Percentiles rank a stretch among this genome's conserved stretches.
Conservation (phyloP, 2,329 filamentous ascomycete genomes). For the Aspergillus alliaceus region DNA sequence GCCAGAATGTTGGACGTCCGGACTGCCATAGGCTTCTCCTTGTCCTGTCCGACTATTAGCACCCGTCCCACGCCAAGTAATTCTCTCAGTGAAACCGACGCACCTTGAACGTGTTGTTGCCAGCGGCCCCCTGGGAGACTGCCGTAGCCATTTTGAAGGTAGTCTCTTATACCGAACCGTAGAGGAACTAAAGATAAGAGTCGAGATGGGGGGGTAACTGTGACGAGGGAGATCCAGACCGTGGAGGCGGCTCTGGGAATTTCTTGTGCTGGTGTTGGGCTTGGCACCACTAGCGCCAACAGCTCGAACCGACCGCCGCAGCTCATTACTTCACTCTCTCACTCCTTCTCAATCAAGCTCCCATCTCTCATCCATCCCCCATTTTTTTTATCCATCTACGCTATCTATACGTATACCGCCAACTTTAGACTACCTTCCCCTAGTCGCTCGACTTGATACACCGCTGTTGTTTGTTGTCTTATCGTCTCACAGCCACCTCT, state of each 20-base stretch:
- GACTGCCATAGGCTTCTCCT: conserved; percentile 98
- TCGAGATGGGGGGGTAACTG: conserved; percentile 22
- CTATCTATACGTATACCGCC: background rate
- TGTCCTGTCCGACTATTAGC: conserved; percentile 59
- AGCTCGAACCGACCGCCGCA: conserved; percentile 31
- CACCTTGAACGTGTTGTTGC: conserved; percentile 69
- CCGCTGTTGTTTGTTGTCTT: conserved; percentile 12
- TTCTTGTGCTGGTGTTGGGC: conserved; percentile 36
- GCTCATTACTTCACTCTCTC: conserved; percentile 26
- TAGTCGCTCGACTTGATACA: conserved; percentile 4
- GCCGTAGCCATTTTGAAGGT: conserved; percentile 51
- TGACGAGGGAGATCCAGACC: conserved; percentile 21
- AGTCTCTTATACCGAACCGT: conserved; percentile 26
- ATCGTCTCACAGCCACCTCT: conserved; percentile 30
- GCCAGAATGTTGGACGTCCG: conserved; percentile 96
- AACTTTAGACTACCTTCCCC: background rate
- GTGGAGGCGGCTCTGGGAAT: conserved; percentile 31
- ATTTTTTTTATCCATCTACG: background rate
- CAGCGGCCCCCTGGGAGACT: conserved; percentile 49
- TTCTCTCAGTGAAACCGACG: conserved; percentile 21
- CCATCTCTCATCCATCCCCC: conserved; percentile 4
- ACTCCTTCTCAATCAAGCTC: conserved; percentile 13
- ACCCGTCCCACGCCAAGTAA: conserved; percentile 27
- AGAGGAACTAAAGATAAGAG: conserved; percentile 12
- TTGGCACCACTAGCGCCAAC: conserved; percentile 40